Evolutionary conservation across 2,329 filamentous ascomycete species (phyloP), one percentile per base, ranked within the genome.

Genomic region (Alternaria sp.): DNA sequence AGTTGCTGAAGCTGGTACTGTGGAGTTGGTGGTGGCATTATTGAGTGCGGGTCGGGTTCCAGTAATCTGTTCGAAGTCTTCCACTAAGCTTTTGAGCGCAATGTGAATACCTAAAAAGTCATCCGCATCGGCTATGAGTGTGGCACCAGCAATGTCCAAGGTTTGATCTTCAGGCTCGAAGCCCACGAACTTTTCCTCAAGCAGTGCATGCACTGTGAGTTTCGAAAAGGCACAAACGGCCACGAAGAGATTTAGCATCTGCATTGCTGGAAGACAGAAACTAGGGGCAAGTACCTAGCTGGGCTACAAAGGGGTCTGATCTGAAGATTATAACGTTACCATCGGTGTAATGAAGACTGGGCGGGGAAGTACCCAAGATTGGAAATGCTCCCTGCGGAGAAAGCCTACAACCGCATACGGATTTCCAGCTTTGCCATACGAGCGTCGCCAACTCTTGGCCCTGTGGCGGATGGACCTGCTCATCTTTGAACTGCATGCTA

Each of bases 41-140:
- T 25, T 50, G 30, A 50, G 5, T 14, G 20, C 46, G 14, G 46
- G 46, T 18, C 46, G 46, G 20, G 3, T 55, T 28, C 67, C 68
- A 10, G 67, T 67, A 16, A 71, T 69, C 28, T 66, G 59, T 22
- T 54, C 53, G 16, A 67, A 55, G 48, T 71, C 68, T 9, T 34
- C 32, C 10, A 45, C 63, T 18, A 71, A 32, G 32, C 65, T 69
- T n/a, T 63, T 56, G 4, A 60, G 40, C 27, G 68, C 68, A 25
- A 71, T 68, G 12, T 58, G 54, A 7, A 71, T 51, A 18, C 67
- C 65, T 16, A 62, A 27, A 43, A 51, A 63, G 52, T 71, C 68
- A 20, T 65, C 54, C 20, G 53, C 22, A n/a, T 62, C 57, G 25
- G 54, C 64, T 7, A 69, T 16, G 14, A 71, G 59, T 14, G 59